Conservation (phyloP, 306 rosid species). For the Clitoria ternatea region DNA sequence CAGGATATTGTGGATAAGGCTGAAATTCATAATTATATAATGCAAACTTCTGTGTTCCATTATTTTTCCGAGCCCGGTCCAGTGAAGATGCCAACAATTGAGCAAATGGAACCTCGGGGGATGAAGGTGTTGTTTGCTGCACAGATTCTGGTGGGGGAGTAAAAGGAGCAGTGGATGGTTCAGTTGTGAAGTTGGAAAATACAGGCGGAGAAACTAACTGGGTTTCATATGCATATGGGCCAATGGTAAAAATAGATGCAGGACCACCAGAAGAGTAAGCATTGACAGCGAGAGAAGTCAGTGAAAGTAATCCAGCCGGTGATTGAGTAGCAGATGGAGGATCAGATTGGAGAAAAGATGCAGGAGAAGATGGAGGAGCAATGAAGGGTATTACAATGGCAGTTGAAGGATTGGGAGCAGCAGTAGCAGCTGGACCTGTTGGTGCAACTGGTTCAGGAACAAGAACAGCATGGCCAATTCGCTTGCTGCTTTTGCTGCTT, state of each 20-base stretch:
- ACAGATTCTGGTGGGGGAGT: conserved; percentile 98
- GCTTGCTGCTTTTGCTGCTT: conserved; percentile 72
- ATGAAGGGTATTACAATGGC: conserved; percentile 74
- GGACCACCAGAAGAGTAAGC: conserved; percentile 75
- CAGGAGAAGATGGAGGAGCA: conserved; percentile 98
- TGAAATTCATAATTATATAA: conserved; percentile 69
- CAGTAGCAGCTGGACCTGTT: conserved; percentile 44
- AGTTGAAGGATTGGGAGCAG: conserved; percentile 53
- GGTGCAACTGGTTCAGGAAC: conserved; percentile 77
- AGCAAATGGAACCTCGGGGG: conserved; percentile 99
- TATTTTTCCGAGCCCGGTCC: conserved; percentile 56
- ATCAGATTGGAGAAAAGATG: conserved; percentile 85
- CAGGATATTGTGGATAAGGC: conserved; percentile 84
- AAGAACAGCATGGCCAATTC: conserved; percentile 88
- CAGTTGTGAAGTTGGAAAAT: conserved; percentile 84
- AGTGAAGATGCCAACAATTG: conserved; percentile 81
- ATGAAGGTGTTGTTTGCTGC: conserved; percentile 90
- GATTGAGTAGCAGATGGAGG: conserved; percentile 85
- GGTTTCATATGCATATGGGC: conserved; percentile 96
- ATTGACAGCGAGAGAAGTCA: conserved; percentile 63
- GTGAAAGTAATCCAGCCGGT: conserved; percentile 77
- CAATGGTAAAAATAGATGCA: conserved; percentile 73
- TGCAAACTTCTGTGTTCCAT: conserved; percentile 66
- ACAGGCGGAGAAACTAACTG: conserved; percentile 97
- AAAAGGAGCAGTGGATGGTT: conserved; percentile 89